Evolutionary conservation across 2,329 filamentous ascomycete species (phyloP), one percentile per base, ranked within the genome.

Genomic region (Samsoniella hepiali): DNA sequence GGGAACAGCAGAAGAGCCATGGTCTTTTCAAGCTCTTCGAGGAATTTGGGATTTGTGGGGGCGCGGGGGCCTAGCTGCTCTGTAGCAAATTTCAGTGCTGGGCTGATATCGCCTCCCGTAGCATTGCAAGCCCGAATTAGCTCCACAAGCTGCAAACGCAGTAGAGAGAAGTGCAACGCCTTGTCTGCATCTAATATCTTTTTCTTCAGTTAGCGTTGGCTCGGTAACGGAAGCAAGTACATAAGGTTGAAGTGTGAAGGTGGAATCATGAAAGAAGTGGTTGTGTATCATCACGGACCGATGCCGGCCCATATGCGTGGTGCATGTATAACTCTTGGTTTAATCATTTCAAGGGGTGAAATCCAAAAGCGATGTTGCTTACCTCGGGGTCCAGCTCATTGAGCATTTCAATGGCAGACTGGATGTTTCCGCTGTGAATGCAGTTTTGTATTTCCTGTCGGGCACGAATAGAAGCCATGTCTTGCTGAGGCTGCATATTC

Each of bases 381-480:
- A 99, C 95, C 85, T 95, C 88, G 69, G 93, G 91, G 69, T 97
- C 91, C 40, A 96, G 80, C 68, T 97, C 91, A 73, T 98, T 98
- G 70, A 99, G 84, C 59, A 88, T 86, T 67, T 93, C 87, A 66
- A 98, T 94, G 5, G 95, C 95, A 55, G 85, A 82, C 73, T 96
- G 88, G 31, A 98, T 93, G 67, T 94, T 85, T 49, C 96, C 96
- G 54, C 84, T 84, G 71, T 96, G 90, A 65, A 99, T 97, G 42
- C 87, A 88, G 68, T 90, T 89, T 68, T 91, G 88, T 66, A 99
- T 97, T 68, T 89, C 83, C 69, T 96, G 91, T 67, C 95, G 85
- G 64, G 89, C 84, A 66, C 87, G 83, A 58, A 99, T 93, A 34
- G 87, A 88, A 47, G 87, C 82, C 62, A 88, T 82, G 68, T 93